Evolutionary conservation across 345 rosid species (phyloP).

Genomic region (Sonneratia caseolaris): DNA sequence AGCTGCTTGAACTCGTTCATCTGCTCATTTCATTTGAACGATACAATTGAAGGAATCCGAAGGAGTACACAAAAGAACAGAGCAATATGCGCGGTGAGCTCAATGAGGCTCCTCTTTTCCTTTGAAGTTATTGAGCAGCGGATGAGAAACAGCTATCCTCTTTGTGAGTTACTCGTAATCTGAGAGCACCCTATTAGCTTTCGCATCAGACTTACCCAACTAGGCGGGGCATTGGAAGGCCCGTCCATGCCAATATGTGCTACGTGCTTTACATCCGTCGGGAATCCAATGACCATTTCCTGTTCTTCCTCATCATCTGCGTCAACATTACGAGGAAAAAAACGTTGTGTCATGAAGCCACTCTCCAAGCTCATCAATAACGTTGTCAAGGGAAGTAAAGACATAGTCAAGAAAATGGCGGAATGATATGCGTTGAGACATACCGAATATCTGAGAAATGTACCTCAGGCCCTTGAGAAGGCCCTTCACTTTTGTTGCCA

Average conservation of each 20-base stretch:
- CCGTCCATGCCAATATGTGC: slow-evolving; percentile 94
- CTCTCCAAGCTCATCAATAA: not conserved
- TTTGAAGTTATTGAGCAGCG: too few relatives aligned
- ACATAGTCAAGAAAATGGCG: too few relatives aligned
- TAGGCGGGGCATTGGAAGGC: slow-evolving; percentile 40
- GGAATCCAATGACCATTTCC: slow-evolving; percentile 72
- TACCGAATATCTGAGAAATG: slow-evolving; percentile 16
- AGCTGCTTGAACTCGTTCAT: slow-evolving; percentile 52
- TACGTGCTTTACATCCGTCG: slow-evolving; percentile 91
- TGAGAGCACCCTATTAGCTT: too few relatives aligned
- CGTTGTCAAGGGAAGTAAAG: too few relatives aligned
- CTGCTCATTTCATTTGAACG: slow-evolving; percentile 20
- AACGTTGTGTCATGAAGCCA: not conserved
- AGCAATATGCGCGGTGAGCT: not conserved
- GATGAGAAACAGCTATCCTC: too few relatives aligned
- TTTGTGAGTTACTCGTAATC: too few relatives aligned
- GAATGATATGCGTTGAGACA: not conserved
- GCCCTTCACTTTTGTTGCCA: slow-evolving; percentile 17
- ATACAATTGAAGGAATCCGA: too few relatives aligned
- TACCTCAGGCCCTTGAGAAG: slow-evolving; percentile 16
- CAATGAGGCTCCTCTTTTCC: too few relatives aligned
- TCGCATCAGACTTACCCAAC: slow-evolving; percentile 34
- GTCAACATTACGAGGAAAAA: not conserved
- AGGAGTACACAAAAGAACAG: not conserved
- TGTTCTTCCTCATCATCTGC: slow-evolving; percentile 67